Evolutionary conservation across 192 early-diverging fungal genomes (phyloP), one percentile per base, ranked within the genome.

Genomic region (Phycomyces blakesleeanus): DNA sequence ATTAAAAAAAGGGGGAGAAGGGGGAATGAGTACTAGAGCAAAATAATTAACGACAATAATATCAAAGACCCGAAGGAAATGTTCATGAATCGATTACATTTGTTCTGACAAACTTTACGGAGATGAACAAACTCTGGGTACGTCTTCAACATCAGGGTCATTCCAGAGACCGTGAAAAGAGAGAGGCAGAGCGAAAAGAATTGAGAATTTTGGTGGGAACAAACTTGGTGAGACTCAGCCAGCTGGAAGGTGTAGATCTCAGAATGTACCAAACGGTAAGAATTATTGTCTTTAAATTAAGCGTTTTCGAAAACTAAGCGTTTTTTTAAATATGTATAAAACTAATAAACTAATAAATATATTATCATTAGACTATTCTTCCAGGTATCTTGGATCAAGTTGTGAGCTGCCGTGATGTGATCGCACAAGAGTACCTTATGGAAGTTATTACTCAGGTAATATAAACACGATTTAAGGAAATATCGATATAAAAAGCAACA

Each of bases 71-170:
- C 0, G 86, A 88, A 64, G 95, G 93, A 63, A 91, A 86, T 55
- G 80, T 97, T 57, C 75, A 88, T 54, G 94, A 97, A 74, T 91
- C 93, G 3, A 96, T 97, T 66, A 85, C 90, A 40, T 99, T 98
- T 67, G 95, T 93, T 57, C 73, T 99, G 29, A 93, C 91, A 29
- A 98, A 99, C 70, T 98, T 99, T 81, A 89, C 93, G 42, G 98
- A 99, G 79, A 99, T 97, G 95, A 99, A 99, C 80, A 99, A 99
- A 78, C 85, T 99, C 20, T 99, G 98, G 98, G 94, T 99, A 7
- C 90, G 98, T 0, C 74, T 98, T 69, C 98, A 99, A 77, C 91
- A 95, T 76, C 90, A 95, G 71, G 98, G 98, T 22, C 87, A 92
- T 71, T 90, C 87, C 42, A 79, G 92, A 11, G 98, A 99, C 70